Evolutionary conservation across 805 yeast genomes (phyloP).

Genomic region (Candida rishiriensis): DNA sequence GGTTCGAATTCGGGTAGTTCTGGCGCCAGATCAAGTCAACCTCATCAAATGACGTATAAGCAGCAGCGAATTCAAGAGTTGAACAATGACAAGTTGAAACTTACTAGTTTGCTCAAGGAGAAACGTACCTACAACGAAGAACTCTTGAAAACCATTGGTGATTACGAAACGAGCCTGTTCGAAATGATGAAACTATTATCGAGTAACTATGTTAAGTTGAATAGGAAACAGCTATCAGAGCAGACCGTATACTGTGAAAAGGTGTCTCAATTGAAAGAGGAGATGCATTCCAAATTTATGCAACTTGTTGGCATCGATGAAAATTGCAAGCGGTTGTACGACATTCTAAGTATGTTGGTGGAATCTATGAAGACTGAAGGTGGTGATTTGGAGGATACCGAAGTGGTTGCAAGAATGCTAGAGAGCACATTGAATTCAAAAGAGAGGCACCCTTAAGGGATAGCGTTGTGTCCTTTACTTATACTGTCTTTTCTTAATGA

Average conservation of each 20-base stretch:
- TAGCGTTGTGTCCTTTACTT: neutral
- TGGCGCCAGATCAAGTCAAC: neutral
- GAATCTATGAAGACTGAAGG: slow-evolving; percentile 6
- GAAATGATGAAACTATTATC: slow-evolving; percentile 12
- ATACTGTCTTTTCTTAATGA: neutral
- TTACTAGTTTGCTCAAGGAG: slow-evolving; percentile 10
- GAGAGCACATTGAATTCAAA: neutral
- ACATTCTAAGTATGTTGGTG: slow-evolving; percentile 10
- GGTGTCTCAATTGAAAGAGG: slow-evolving; percentile 8
- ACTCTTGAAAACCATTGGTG: slow-evolving; percentile 12
- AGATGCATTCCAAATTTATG: slow-evolving; percentile 15
- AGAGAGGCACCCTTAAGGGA: too few relatives aligned
- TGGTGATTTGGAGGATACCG: slow-evolving; percentile 3
- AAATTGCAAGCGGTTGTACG: slow-evolving; percentile 13
- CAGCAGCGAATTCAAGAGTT: slow-evolving; percentile 4
- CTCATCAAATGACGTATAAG: neutral
- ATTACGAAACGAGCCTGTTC: slow-evolving; percentile 15
- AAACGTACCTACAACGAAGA: slow-evolving; percentile 17
- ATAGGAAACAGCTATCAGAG: slow-evolving; percentile 12
- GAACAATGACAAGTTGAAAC: slow-evolving; percentile 12
- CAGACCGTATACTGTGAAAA: slow-evolving; percentile 9
- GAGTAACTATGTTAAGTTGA: slow-evolving; percentile 5
- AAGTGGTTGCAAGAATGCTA: slow-evolving; percentile 4
- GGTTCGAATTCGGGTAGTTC: neutral
- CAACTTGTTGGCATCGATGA: slow-evolving; percentile 17